Evolutionary conservation across 371 early-diverging fungal species (phyloP), one percentile per base, ranked within the genome.

Genomic region (Mucor piriformis): DNA sequence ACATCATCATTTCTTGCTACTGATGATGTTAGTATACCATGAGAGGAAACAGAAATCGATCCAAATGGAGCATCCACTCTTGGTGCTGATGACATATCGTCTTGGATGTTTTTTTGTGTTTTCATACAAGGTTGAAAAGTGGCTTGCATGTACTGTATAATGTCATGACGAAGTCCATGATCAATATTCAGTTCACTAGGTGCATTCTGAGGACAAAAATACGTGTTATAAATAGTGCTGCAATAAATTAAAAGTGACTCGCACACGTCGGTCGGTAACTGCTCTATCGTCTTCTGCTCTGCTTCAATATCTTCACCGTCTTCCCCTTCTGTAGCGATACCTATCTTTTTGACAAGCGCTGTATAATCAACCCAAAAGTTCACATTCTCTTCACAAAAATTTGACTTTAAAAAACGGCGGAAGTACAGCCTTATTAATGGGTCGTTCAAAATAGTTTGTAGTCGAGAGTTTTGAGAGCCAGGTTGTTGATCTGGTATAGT

Each of bases 371-470:
- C 61, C 74, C 80, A 81, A 37, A 88, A 88, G 21, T 79, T 69
- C 40, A 84, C 67, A 44, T 86, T 88, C 54, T 88, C 88, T 54
- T 83, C 84, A 55, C 86, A 86, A 42, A 84, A 84, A 52, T 82
- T 83, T 24, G 79, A 77, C n/a, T 78, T 79, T 32, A 87, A 66
- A 57, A 81, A 88, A 18, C 73, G 73, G 32, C 84, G 79, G 66
- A 88, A 88, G 29, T 84, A 70, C 61, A 79, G 75, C 6, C 87
- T 76, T 3, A 84, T 63, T 2, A 74, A 55, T 2, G 75, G 66
- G 58, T 82, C 83, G 12, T 81, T 76, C 3, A 90, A 70, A 38
- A 90, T 88, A 33, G 76, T 70, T 35, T 74, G 71, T 0, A 90
- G 70, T 34, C 82, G 16, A 23, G 59, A 37, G 12, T 53, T 37